A percentile compares a stretch with the other conserved stretches of the same genome.
Evolutionary conservation across 176 grass and related monocot species (phyloP).

Genomic region (Coix lacrymajobi): DNA sequence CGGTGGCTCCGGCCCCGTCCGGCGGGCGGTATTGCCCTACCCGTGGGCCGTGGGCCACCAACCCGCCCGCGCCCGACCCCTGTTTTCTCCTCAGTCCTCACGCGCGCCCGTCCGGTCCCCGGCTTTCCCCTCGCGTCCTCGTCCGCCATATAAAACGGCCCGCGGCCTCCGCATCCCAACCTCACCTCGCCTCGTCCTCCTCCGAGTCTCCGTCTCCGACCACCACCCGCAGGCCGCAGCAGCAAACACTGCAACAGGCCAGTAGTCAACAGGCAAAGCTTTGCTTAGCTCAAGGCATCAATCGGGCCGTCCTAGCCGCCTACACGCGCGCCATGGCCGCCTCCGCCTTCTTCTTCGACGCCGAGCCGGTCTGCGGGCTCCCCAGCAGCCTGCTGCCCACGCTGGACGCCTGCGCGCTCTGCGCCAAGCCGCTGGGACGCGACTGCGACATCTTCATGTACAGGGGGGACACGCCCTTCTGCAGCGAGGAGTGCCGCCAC

Average conservation of each 20-base stretch:
- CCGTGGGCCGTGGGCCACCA: constrained; percentile 7
- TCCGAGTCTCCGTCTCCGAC: neutral
- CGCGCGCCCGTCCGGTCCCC: neutral
- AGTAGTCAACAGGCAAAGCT: neutral
- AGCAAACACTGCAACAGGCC: neutral
- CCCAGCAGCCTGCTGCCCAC: neutral
- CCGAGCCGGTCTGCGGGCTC: constrained; percentile 12
- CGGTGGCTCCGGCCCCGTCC: neutral
- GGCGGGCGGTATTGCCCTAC: neutral
- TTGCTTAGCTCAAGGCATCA: neutral
- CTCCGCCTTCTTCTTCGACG: constrained; percentile 51
- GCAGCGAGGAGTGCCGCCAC: constrained; percentile 66
- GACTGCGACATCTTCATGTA: constrained; percentile 76
- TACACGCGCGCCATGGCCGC: neutral
- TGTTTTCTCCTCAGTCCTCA: neutral
- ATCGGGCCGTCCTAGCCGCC: neutral
- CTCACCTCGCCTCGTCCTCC: neutral
- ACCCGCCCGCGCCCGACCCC: neutral
- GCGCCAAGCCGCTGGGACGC: constrained; percentile 39
- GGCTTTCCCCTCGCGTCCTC: neutral
- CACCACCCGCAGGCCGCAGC: neutral
- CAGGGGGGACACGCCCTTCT: constrained; percentile 72
- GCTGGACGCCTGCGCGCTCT: constrained; percentile 56
- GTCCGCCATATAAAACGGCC: constrained; percentile 18
- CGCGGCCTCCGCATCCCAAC: neutral